Conservation (phyloP, 78 protist species). For the Dictyostelium intermedium region DNA sequence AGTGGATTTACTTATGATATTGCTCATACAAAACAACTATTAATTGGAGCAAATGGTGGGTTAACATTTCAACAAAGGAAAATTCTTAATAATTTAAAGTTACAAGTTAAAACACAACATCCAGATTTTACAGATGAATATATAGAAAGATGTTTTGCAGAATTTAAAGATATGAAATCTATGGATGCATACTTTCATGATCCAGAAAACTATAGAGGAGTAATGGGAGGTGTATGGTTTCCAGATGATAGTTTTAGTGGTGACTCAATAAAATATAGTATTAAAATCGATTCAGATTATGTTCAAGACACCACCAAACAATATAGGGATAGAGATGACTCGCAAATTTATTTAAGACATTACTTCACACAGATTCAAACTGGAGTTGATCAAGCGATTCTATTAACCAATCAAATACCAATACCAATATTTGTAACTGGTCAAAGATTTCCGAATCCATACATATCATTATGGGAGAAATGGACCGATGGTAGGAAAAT, state of each 20-base stretch:
- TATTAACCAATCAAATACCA: background rate
- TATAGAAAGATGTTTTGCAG: background rate
- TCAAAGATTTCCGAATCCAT: constrained; percentile 41
- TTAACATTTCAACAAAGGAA: background rate
- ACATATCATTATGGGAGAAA: background rate
- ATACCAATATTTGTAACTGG: background rate
- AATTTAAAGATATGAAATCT: background rate
- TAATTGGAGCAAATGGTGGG: background rate
- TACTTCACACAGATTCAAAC: constrained; percentile 9
- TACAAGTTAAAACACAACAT: background rate
- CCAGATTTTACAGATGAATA: background rate
- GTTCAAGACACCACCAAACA: background rate
- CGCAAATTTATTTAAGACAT: background rate
- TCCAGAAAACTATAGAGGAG: background rate
- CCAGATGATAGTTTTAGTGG: no score
- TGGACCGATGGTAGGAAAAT: constrained; percentile 34
- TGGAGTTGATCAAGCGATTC: constrained; percentile 23
- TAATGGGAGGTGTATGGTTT: constrained; percentile 43
- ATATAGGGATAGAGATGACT: background rate
- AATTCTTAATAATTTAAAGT: background rate
- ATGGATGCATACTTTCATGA: constrained; percentile 32
- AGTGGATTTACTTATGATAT: background rate
- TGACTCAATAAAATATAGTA: background rate
- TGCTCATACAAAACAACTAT: background rate
- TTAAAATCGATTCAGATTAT: constrained; percentile 5